Base-by-base conservation (phyloP, 2,329 filamentous ascomycete species). In the Diplodia sapinea region DNA sequence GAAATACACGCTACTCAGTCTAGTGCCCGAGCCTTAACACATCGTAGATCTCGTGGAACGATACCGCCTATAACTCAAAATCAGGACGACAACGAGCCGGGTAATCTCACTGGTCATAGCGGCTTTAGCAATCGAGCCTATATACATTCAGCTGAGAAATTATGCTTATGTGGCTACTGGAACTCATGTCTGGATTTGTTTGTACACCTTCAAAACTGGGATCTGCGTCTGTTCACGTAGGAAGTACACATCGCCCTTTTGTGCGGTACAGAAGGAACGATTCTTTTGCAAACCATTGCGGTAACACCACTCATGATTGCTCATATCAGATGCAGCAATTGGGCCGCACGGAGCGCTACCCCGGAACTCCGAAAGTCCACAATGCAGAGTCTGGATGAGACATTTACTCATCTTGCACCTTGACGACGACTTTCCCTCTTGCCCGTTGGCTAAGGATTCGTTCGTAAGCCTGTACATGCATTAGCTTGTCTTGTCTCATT, bases 391-490 rank as follows among this genome's bases (percentile, higher is more conserved):
- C 43, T 8, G 6, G 2, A 20, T 20, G 15, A 47, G 7, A 20
- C 4, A 20, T 47, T 59, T 51, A 67, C 29, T 31, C 61, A 4
- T 64, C 61, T 12, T 61, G 68, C 20, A 73, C 66, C 38, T 69
- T 70, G 26, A 72, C 55, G 13, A 73, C 66, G 9, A 72, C 26
- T 63, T 68, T 71, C 6, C 71, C 72, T 23, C 65, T 65, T n/a
- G 68, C 69, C 40, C 70, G 61, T 49, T 69, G 66, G 43, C 70
- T 69, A 2, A 65, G 63, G 9, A 70, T 55, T 17, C 71, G 51
- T 29, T 73, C 70, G 26, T 68, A 71, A 1, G 67, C 72, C 70
- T 73, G 51, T 59, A 36, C 5, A 26, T 47, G 61, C 31, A 69
- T 65, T 40, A 59, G 36, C 6, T 20, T 12, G 31, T 15, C 15